Evolutionary conservation across 768 basidiomycete genomes (phyloP), one percentile per base, ranked within the genome.

Genomic region (Phlebiopsis flavidoalba): DNA sequence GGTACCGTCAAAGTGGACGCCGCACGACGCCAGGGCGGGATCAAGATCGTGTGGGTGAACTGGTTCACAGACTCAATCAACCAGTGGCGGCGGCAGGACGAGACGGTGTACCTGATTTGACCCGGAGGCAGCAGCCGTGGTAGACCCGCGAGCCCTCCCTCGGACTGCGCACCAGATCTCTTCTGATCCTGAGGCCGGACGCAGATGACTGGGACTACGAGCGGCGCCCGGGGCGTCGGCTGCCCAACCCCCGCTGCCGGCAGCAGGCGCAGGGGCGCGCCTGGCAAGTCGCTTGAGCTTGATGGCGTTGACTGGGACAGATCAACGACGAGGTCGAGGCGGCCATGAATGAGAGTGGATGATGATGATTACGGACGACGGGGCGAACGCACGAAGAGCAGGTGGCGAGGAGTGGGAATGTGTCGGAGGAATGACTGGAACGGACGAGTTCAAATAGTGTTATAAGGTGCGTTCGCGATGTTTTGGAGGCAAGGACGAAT

Each of bases 61-160:
- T 99, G 96, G 96, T 89, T 98, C 68, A 86, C 83, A 35, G 91
- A 95, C 71, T 93, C 89, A 11, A 77, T 95, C 59, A 88, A 91
- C n/a, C 77, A 87, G n/a, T 98, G 96, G 94, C 75, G 75, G 57
- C 84, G 84, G 58, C 88, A 90, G 69, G 86, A 89, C 63, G 96
- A 97, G 74, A 78, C 76, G 0, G 80, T 81, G 2, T 96, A 94
- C 75, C 75, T 91, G 46, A 78, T 91, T n/a, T 56, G 87, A 89
- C 53, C 83, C 82, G 19, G 73, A 80, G 47, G 72, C 72, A 45
- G 69, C 76, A 53, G 69, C 73, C 57, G 71, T 69, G 36, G 76
- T 76, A 52, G 70, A 26, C 74, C 74, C 63, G 72, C 72, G 68
- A 79, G 76, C 68, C 80, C 80, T 63, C 76, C 70, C 59, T 74